These are phyloP conservation scores for Mycena epipterygia DNA, from an alignment of 768 basidiomycete genomes.

Conservation along the genomic window DNA sequence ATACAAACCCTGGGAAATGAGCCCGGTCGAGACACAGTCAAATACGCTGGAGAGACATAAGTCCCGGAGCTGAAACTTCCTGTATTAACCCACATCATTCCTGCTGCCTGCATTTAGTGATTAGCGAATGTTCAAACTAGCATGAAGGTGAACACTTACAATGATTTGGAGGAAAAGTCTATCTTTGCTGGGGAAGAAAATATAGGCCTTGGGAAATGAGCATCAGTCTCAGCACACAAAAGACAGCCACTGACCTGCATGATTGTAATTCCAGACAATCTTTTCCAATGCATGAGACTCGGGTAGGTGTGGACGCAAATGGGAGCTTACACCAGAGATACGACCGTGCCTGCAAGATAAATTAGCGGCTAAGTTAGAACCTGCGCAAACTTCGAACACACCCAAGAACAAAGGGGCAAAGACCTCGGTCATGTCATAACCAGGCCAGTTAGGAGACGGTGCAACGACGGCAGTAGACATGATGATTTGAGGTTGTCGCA, in stretches of 20 bases:
- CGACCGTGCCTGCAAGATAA: slow-evolving; percentile 10
- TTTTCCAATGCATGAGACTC: neutral
- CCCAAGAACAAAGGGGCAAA: slow-evolving; percentile 25
- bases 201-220: neutral
- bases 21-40: neutral
- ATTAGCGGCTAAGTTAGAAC: neutral
- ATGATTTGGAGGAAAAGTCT: slow-evolving; percentile 4
- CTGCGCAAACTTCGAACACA: neutral
- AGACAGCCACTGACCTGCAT: slow-evolving; percentile 12
- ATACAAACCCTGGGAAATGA: slow-evolving; percentile 7
- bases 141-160: neutral
- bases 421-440: slow-evolving; percentile 21
- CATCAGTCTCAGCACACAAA: neutral
- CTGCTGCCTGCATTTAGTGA: neutral
- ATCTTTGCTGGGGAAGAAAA: slow-evolving; percentile 27
- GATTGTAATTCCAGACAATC: slow-evolving; percentile 27
- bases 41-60: neutral
- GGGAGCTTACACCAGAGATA: slow-evolving; percentile 14
- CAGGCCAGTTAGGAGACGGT: slow-evolving; percentile 7
- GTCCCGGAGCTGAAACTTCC: neutral
- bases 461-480: neutral
- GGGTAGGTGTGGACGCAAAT: neutral
- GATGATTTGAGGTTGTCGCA: too few species aligned
- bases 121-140: neutral
- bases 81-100: neutral